A percentile compares a stretch with the other conserved stretches of the same genome.
These are phyloP conservation scores for Cyathus striatus DNA, from an alignment of 768 basidiomycete species.

Conservation along the genomic window DNA sequence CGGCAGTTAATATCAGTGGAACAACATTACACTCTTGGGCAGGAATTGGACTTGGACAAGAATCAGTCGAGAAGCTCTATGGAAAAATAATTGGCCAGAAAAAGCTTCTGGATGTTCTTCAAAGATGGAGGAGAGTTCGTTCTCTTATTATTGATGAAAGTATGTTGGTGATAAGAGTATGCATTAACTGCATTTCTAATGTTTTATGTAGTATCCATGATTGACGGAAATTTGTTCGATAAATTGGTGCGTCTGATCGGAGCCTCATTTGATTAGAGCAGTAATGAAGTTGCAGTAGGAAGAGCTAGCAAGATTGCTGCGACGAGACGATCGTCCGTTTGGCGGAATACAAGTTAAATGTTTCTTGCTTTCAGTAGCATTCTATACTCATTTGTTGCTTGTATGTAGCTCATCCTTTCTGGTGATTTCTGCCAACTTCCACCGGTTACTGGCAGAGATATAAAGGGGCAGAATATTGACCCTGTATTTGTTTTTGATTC, in stretches of 20 bases:
- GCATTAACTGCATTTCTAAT: neutral
- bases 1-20: constrained; percentile 80
- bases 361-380: neutral
- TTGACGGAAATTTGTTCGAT: constrained; percentile 76
- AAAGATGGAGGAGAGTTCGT: constrained; percentile 57
- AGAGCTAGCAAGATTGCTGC: constrained; percentile 53
- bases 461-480: constrained; percentile 41
- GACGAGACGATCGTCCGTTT: constrained; percentile 55
- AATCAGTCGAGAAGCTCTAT: constrained; percentile 43
- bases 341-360: constrained; percentile 78
- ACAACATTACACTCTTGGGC: constrained; percentile 80
- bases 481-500: constrained; percentile 79
- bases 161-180: constrained; percentile 23
- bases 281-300: too few relatives aligned
- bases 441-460: constrained; percentile 57
- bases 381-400: neutral
- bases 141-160: constrained; percentile 86
- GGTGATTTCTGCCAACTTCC: constrained; percentile 93
- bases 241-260: constrained; percentile 56
- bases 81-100: constrained; percentile 45
- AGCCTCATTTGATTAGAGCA: too few relatives aligned
- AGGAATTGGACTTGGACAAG: constrained; percentile 72
- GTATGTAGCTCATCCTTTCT: constrained; percentile 65
- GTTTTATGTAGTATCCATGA: constrained; percentile 71
- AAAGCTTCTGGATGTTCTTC: constrained; percentile 31